Conservation (phyloP, 2,329 filamentous ascomycete genomes). For the Dactylellina drechsleri region DNA sequence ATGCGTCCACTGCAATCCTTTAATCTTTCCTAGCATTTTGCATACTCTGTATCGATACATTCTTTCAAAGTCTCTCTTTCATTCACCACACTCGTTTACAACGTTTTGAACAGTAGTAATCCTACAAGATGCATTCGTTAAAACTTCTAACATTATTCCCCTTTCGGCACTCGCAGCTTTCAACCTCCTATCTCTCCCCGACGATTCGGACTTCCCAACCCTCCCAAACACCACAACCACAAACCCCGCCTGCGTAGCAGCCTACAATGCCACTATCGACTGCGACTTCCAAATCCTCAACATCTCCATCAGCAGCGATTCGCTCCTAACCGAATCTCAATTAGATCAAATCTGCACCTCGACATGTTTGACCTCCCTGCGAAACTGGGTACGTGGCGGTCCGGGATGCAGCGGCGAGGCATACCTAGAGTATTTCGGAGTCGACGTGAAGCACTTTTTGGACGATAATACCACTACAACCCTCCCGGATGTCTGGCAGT, state of each 20-base stretch:
- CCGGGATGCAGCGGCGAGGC: conserved; percentile 28
- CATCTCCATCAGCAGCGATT: conserved; percentile 6
- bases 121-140: no score
- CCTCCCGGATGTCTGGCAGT: conserved; percentile 24
- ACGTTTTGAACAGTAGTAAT: no score
- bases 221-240: neutral
- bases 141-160: conserved; percentile 6
- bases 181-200: conserved; percentile 39
- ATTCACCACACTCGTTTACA: no score
- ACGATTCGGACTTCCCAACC: neutral
- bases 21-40: no score
- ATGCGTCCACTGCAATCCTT: no score
- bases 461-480: neutral
- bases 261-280: conserved; percentile 45
- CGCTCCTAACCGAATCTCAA: neutral
- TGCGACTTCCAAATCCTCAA: conserved; percentile 30
- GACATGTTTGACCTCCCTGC: conserved; percentile 14
- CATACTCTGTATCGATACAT: no score
- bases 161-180: conserved; percentile 38
- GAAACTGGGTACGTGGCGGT: conserved; percentile 36
- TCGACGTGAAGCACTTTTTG: conserved; percentile 16
- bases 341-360: conserved; percentile 26
- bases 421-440: conserved; percentile 33
- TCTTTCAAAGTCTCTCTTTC: no score
- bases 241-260: conserved; percentile 35